Base-by-base conservation (phyloP, 1,284 basidiomycete genomes). In the Peniophora sp. region DNA sequence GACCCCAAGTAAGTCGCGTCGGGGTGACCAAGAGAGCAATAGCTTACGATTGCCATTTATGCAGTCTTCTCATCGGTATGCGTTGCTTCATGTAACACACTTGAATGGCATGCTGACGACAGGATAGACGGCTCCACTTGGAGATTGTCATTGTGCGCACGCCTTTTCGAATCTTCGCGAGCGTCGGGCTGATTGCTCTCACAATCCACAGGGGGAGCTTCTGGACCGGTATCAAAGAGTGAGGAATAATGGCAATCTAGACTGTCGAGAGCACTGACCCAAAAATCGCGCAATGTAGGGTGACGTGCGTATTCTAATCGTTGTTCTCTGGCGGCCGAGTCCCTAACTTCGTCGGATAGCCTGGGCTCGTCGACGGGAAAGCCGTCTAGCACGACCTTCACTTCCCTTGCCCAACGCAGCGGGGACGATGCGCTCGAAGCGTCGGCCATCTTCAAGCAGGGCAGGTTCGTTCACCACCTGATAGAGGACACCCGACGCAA, bases 191-290 rank as follows among this genome's bases (percentile, higher is more conserved):
- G n/a, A n/a, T n/a, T n/a, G n/a, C n/a, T n/a, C n/a, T 32, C 27
- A 32, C 27, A 12, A n/a, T n/a, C n/a, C 27, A 12, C 27, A 32
- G 27, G 27, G 27, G 27, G 12, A 32, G 27, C 51, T 78, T 73
- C 65, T 77, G 75, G 74, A 74, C 68, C 10, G 74, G 75, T 14
- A 77, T 77, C 57, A 73, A 74, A 49, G 57, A 66, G 70, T 70
- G 19, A 35, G 65, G 12, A 36, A n/a, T 34, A 22, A n/a, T 55
- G 52, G 38, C 19, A 41, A 50, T 43, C 41, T 43, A 47, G 34
- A 14, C 23, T 41, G 23, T 32, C 48, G 50, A 38, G 12, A 51
- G 19, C 36, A 32, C 22, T 5, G 43, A 34, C 36, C 46, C 27
- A 35, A 16, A 5, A 34, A 3, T 51, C 12, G 12, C 44, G 27